Conservation (phyloP, 768 basidiomycete genomes). For the Leccinum subgranulosum region DNA sequence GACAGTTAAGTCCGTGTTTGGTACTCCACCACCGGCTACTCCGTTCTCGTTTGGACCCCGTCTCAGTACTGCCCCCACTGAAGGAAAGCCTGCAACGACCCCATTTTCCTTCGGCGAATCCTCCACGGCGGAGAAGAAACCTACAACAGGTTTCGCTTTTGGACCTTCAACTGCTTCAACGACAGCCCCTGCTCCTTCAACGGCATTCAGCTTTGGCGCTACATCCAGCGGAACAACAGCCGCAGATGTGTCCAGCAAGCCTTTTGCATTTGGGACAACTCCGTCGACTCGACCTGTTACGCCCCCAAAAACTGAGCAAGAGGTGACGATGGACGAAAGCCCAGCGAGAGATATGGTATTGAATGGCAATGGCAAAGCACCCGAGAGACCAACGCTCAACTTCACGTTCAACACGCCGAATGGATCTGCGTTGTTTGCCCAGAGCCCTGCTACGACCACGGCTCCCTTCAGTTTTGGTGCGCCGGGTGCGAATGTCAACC, state of each 20-base stretch:
- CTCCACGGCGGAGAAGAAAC: conserved; percentile 35
- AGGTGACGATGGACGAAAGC: conserved; percentile 80
- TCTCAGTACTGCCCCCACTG: conserved; percentile 18
- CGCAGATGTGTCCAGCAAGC: conserved; percentile 45
- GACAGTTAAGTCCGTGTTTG: conserved; percentile 43
- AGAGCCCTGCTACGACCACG: conserved; percentile 31
- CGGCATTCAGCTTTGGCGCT: conserved; percentile 47
- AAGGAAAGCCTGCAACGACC: conserved; percentile 21
- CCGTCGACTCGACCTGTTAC: conserved; percentile 50
- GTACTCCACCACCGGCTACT: conserved; percentile 22
- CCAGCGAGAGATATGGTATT: conserved; percentile 60
- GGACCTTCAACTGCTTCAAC: conserved; percentile 36
- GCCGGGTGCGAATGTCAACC: conserved; percentile 35
- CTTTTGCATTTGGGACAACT: conserved; percentile 53
- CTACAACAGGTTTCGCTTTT: conserved; percentile 42
- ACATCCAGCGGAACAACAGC: conserved; percentile 34
- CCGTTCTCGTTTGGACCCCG: conserved; percentile 46
- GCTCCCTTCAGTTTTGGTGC: conserved; percentile 35
- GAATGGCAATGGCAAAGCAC: conserved; percentile 36
- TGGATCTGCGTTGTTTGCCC: conserved; percentile 35
- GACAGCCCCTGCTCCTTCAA: conserved; percentile 30
- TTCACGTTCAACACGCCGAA: conserved; percentile 48
- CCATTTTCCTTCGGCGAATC: conserved; percentile 32
- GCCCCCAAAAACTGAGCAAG: conserved; percentile 63
- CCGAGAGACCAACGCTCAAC: conserved; percentile 39